Conservation (phyloP, 345 rosid genomes). For the thale cress (Arabidopsis thaliana) region TAIR10.1 NC_003074.8:1424001-1424500, state of each 20-base stretch:
- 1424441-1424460: constrained; percentile 88
- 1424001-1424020: background rate
- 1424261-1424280: constrained; percentile 78
- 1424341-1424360: constrained; percentile 24
- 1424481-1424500: constrained; percentile 84
- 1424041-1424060: too few species aligned
- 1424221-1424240: constrained; percentile 66
- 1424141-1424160: constrained; percentile 45
- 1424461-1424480: constrained; percentile 98
- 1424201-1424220: constrained; percentile 67
- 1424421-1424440: constrained; percentile 80
- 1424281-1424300: constrained; percentile 64
- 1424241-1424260: constrained; percentile 68
- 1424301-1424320: constrained; percentile 25
- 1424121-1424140: constrained; percentile 8
- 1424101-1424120: constrained; percentile 33
- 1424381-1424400: constrained; percentile 64
- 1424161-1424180: constrained; percentile 34
- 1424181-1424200: constrained; percentile 61
- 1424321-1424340: constrained; percentile 21
- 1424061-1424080: constrained; percentile 12
- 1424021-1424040: too few species aligned
- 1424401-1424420: constrained; percentile 91
- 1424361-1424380: constrained; percentile 46
- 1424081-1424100: constrained; percentile 18